Evolutionary conservation across 176 grass and related monocot species (phyloP).

Genomic region (Leersia perrieri): DNA sequence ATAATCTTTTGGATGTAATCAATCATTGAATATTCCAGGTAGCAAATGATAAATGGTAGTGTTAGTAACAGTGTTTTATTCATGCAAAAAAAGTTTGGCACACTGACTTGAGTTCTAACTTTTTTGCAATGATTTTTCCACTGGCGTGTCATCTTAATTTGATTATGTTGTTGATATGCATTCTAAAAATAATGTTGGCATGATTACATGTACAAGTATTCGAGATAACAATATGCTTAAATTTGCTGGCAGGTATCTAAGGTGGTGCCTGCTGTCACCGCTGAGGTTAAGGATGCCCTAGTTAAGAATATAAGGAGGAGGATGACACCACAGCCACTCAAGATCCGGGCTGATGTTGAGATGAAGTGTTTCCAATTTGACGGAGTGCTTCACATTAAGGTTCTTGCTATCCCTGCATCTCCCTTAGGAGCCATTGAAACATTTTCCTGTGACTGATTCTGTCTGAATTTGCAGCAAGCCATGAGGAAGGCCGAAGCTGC

Average conservation of each 20-base stretch:
- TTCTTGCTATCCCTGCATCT: slow-evolving; percentile 1
- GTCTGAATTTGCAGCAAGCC: slow-evolving; percentile 52
- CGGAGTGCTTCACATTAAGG: slow-evolving; percentile 95
- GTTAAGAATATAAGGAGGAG: slow-evolving; percentile 86
- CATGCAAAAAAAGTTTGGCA: not conserved
- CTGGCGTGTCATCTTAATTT: not conserved
- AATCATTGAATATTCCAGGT: not conserved
- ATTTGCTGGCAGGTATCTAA: slow-evolving; percentile 67
- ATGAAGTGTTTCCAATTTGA: slow-evolving; percentile 96
- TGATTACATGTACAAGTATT: not conserved
- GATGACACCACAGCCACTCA: slow-evolving; percentile 90
- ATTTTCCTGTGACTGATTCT: not conserved
- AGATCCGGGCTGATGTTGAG: slow-evolving; percentile 88
- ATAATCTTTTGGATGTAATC: not conserved
- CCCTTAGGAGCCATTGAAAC: not conserved
- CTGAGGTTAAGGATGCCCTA: slow-evolving; percentile 78
- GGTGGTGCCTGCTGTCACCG: slow-evolving; percentile 64
- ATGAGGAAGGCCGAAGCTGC: slow-evolving; percentile 87
- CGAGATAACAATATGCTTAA: not conserved
- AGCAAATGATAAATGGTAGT: not conserved
- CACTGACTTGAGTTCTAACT: not conserved
- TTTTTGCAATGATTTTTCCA: not conserved
- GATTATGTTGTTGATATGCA: not conserved
- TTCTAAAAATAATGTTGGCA: not conserved
- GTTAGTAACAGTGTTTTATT: not conserved